A percentile compares a stretch with the other conserved stretches of the same genome.
Evolutionary conservation across 2,329 filamentous ascomycete genomes (phyloP).

Genomic region (Monosporascus sp.): DNA sequence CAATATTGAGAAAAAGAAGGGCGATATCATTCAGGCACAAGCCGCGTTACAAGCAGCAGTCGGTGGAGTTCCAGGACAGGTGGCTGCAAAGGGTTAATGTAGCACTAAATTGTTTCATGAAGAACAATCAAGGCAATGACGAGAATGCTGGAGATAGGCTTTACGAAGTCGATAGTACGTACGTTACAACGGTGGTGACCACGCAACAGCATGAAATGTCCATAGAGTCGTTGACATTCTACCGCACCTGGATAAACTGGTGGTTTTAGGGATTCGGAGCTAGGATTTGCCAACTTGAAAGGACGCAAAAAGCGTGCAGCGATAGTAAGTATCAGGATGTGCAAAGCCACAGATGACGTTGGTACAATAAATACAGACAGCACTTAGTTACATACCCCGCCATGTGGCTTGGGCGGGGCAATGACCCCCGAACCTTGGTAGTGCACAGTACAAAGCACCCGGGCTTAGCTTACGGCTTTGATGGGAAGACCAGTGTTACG

Average conservation of each 20-base stretch:
- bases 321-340: no score
- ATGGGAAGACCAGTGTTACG: not conserved
- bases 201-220: no score
- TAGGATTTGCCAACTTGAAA: conserved; percentile 2
- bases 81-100: conserved; percentile 19
- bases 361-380: not conserved
- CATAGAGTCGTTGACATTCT: no score
- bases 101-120: not conserved
- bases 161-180: no score
- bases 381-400: conserved; percentile 1
- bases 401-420: conserved; percentile 4
- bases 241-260: no score
- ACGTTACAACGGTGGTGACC: no score
- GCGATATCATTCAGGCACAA: conserved; percentile 54
- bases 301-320: not conserved
- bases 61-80: conserved; percentile 25
- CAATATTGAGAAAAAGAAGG: conserved; percentile 55
- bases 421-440: not conserved
- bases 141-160: no score
- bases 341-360: not conserved
- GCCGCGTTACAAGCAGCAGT: conserved; percentile 41
- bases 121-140: not conserved
- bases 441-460: no score
- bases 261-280: not conserved
- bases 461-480: not conserved